These are phyloP conservation scores for Aspergillus homomorphus DNA, from an alignment of 495 filamentous ascomycete genomes.

Conservation along the genomic window DNA sequence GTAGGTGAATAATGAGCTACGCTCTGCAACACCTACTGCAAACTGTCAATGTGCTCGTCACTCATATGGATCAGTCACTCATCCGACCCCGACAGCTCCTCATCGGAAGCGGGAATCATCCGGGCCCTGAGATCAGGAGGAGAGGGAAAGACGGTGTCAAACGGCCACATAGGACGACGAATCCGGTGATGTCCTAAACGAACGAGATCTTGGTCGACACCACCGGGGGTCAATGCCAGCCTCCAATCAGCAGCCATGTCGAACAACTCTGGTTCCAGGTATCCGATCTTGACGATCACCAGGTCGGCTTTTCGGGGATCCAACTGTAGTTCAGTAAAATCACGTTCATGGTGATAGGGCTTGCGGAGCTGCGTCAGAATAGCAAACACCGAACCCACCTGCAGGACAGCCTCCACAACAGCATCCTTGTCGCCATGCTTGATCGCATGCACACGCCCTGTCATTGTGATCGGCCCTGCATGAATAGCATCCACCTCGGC, in stretches of 20 bases:
- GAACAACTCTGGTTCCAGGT: conserved; percentile 56
- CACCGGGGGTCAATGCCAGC: conserved; percentile 52
- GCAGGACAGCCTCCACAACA: conserved; percentile 48
- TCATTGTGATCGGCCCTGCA: conserved; percentile 51
- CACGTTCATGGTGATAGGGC: conserved; percentile 54
- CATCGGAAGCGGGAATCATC: conserved; percentile 44
- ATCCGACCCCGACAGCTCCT: conserved; percentile 20
- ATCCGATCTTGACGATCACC: conserved; percentile 59
- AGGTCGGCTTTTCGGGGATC: conserved; percentile 46
- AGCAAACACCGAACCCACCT: conserved; percentile 51
- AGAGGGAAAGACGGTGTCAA: conserved; percentile 38
- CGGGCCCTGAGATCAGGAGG: conserved; percentile 38
- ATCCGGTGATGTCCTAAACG: conserved; percentile 50
- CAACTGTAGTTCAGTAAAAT: conserved; percentile 52
- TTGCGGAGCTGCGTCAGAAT: conserved; percentile 56
- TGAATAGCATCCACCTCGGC: conserved; percentile 54
- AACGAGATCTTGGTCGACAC: conserved; percentile 53
- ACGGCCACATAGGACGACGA: conserved; percentile 55
- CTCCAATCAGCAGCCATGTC: conserved; percentile 56
- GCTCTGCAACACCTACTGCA: too few species aligned
- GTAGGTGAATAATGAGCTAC: too few species aligned
- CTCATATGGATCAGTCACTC: not conserved
- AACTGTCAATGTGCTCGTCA: too few species aligned
- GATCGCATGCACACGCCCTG: conserved; percentile 51
- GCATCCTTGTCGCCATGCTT: conserved; percentile 52